These are phyloP conservation scores for Zoysia pacifica DNA, from an alignment of 176 grass and related monocot genomes.

Conservation along the genomic window DNA sequence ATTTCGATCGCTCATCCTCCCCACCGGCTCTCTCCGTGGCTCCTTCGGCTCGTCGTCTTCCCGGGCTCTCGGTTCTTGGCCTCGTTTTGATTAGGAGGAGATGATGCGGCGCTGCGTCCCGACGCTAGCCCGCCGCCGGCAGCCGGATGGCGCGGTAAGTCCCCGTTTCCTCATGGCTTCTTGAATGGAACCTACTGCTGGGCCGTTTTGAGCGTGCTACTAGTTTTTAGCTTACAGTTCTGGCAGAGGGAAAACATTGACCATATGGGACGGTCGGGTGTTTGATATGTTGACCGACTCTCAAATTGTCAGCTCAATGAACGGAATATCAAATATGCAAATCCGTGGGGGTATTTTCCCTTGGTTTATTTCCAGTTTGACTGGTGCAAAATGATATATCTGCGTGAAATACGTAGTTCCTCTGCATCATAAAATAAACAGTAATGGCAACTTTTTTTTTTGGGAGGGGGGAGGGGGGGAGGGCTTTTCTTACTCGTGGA, in stretches of 20 bases:
- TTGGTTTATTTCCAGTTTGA: neutral
- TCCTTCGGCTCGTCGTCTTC: neutral
- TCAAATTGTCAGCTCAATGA: too few relatives aligned
- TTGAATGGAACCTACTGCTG: neutral
- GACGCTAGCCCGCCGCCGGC: conserved; percentile 18
- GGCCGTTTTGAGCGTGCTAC: neutral
- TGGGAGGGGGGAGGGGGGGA: too few relatives aligned
- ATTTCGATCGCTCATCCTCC: conserved; percentile 13
- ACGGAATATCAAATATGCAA: too few relatives aligned
- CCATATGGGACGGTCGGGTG: too few relatives aligned
- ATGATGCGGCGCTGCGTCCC: conserved; percentile 34
- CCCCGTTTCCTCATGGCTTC: neutral
- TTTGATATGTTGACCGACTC: too few relatives aligned
- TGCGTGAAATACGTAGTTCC: neutral
- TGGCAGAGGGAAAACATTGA: neutral
- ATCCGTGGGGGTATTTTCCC: neutral
- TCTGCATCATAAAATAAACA: neutral
- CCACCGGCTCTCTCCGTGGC: neutral
- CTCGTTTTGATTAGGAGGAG: neutral
- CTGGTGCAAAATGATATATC: neutral
- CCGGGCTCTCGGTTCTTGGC: neutral
- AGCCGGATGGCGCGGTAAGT: conserved; percentile 25
- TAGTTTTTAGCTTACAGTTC: neutral
- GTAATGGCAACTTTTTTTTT: neutral
- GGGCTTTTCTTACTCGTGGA: neutral